Conservation (phyloP, 257 asterid genomes). For the Gentiana macrophylla region DNA sequence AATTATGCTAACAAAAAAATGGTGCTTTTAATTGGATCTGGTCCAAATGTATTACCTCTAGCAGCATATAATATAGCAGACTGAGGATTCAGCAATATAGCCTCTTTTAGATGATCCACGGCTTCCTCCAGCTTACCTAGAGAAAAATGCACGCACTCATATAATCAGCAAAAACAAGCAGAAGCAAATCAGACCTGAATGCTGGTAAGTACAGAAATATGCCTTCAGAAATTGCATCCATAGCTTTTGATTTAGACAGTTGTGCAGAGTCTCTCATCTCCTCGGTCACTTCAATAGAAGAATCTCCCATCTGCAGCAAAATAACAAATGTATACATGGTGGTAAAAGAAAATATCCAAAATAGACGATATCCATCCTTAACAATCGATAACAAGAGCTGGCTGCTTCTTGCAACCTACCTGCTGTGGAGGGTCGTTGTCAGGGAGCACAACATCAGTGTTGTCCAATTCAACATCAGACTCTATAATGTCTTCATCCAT, state of each 20-base stretch:
- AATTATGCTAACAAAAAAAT: conserved; percentile 1
- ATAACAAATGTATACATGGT: not conserved
- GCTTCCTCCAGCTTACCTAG: conserved; percentile 56
- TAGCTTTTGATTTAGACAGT: conserved; percentile 41
- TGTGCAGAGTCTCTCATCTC: conserved; percentile 57
- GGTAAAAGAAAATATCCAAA: not conserved
- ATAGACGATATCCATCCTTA: not conserved
- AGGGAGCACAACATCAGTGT: conserved; percentile 45
- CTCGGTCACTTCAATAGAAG: conserved; percentile 50
- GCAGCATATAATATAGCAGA: conserved; percentile 57
- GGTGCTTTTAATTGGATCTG: not conserved
- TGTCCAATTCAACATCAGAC: conserved; percentile 71
- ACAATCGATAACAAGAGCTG: not conserved
- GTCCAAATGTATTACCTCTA: conserved; percentile 34
- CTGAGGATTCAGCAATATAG: conserved; percentile 51
- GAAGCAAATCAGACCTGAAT: conserved; percentile 1
- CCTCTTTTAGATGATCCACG: conserved; percentile 44
- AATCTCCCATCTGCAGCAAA: conserved; percentile 59
- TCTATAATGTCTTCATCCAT: conserved; percentile 47
- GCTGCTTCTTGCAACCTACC: conserved; percentile 28
- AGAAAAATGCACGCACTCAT: conserved; percentile 5
- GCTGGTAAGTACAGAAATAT: conserved; percentile 3
- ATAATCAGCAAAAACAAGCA: conserved; percentile 1
- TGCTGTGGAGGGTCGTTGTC: conserved; percentile 58
- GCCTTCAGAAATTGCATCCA: conserved; percentile 51